phyloP scores from a whole-genome alignment of 202 grass and related monocot genomes.

The Saccharum hybrid region DNA sequence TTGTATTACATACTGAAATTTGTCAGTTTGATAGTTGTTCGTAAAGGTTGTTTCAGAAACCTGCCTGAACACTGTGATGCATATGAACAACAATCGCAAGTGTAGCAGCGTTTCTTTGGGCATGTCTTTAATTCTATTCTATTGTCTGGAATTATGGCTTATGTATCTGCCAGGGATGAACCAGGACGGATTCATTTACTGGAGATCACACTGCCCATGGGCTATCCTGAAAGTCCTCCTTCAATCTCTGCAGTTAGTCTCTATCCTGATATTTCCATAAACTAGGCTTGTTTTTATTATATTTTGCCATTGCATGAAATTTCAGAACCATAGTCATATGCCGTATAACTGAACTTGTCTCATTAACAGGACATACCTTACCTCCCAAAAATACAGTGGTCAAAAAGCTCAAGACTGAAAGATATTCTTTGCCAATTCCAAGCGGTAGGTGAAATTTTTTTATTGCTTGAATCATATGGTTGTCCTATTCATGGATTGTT shows the following conservation, averaged over 20 bases:
- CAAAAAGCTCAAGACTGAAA: conserved; percentile 61
- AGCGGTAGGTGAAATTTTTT: conserved; percentile 44
- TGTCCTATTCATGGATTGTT: neutral
- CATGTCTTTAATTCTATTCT: neutral
- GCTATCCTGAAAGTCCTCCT: conserved; percentile 61
- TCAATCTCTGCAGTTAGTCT: conserved; percentile 57
- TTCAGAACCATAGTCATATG: neutral
- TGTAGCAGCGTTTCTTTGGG: neutral
- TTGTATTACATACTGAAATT: too few relatives aligned
- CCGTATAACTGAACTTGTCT: conserved; percentile 7
- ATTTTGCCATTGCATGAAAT: neutral
- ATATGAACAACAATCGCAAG: neutral
- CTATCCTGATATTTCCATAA: neutral
- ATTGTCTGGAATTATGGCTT: conserved; percentile 4
- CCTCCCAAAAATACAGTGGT: conserved; percentile 68
- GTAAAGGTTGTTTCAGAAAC: too few relatives aligned
- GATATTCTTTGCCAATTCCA: conserved; percentile 64
- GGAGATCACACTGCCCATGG: conserved; percentile 63
- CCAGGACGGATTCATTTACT: conserved; percentile 59
- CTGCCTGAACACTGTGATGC: neutral
- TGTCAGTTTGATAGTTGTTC: too few relatives aligned
- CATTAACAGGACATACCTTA: conserved; percentile 66
- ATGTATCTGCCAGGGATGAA: conserved; percentile 57
- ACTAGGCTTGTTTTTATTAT: neutral
- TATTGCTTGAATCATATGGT: conserved; percentile 31